Percentiles rank a stretch among this genome's conserved stretches.
Evolutionary conservation across 108 stramenopile genomes (phyloP).

Genomic region (Fragilariopsis cylindrus): DNA sequence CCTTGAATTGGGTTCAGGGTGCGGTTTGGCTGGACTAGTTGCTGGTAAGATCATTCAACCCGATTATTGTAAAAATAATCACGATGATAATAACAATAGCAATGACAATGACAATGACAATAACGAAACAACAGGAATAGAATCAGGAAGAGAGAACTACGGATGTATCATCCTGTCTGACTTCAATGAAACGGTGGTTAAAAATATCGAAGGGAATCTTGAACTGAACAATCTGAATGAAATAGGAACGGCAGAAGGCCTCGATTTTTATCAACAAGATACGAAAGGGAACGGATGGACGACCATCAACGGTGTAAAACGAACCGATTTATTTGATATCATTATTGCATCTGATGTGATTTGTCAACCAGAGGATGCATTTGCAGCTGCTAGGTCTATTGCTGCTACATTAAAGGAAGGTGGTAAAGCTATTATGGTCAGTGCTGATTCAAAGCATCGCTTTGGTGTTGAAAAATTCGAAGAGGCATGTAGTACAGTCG

Average conservation of each 20-base stretch:
- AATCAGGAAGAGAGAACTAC: neutral
- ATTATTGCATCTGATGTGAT: conserved; percentile 83
- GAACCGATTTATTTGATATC: conserved; percentile 58
- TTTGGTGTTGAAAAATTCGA: conserved; percentile 79
- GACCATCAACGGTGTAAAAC: conserved; percentile 25
- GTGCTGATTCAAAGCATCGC: conserved; percentile 76
- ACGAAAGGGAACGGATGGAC: conserved; percentile 3
- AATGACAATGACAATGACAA: neutral
- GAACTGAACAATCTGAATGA: conserved; percentile 48
- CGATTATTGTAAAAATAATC: neutral
- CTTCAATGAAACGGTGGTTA: conserved; percentile 69
- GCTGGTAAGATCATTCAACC: conserved; percentile 45
- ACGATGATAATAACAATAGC: neutral
- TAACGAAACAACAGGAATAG: neutral
- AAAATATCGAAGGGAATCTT: conserved; percentile 71
- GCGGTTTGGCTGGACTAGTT: conserved; percentile 72
- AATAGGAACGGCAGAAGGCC: conserved; percentile 19
- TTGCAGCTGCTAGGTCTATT: conserved; percentile 72
- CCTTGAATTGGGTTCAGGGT: conserved; percentile 76
- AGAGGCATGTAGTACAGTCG: conserved; percentile 53
- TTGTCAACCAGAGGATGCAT: conserved; percentile 75
- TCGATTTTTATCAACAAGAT: conserved; percentile 77
- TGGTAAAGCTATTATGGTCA: conserved; percentile 63
- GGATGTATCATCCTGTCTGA: conserved; percentile 62
- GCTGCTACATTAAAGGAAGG: conserved; percentile 51